Evolutionary conservation across 2,329 filamentous ascomycete species (phyloP), one percentile per base, ranked within the genome.

Genomic region (Sclerotinia glacialis): DNA sequence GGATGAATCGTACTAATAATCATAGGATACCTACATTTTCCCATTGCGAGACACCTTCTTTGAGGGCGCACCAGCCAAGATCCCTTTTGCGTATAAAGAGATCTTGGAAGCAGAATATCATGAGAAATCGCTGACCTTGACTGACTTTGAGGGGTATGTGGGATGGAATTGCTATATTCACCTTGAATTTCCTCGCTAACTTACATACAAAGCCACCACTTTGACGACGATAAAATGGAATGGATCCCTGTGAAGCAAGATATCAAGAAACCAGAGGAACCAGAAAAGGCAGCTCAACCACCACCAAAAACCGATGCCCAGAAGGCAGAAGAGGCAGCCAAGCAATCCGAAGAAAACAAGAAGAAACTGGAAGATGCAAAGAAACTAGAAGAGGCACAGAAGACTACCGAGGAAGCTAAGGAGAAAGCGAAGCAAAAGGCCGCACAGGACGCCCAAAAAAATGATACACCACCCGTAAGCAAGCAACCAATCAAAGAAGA

Each of bases 31-130:
- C 0, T 83, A 89, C 65, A 79, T 93, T 14, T 91, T 87, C 73
- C 90, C 90, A 0, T 79, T 93, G 73, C 81, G 87, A n/a, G 83
- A 86, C 68, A 90, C 86, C 1, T 83, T 80, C 1, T 92, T 90
- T 66, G 89, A 92, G 73, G 88, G 86, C 0, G 82, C 87, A 0
- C 79, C 82, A 0, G 88, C 84, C 55, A 87, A 87, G 77, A 87
- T 92, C 31, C 90, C 90, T 0, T 87, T 83, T 72, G 78, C 80
- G 9, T 89, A 87, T 73, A 81, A 83, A 68, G 83, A 85, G 56
- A 80, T 89, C 59, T 77, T 89, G 1, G 78, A 79, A 26, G 79
- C 83, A 12, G 86, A 89, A 72, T 89, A 89, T 70, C 78, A 82
- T 5, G 73, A 80, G 58, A 80, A 78, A 54, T 81, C 86, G 0